Evolutionary conservation across 2,329 filamentous ascomycete genomes (phyloP).

Genomic region (Acephala macrosclerotiorum): DNA sequence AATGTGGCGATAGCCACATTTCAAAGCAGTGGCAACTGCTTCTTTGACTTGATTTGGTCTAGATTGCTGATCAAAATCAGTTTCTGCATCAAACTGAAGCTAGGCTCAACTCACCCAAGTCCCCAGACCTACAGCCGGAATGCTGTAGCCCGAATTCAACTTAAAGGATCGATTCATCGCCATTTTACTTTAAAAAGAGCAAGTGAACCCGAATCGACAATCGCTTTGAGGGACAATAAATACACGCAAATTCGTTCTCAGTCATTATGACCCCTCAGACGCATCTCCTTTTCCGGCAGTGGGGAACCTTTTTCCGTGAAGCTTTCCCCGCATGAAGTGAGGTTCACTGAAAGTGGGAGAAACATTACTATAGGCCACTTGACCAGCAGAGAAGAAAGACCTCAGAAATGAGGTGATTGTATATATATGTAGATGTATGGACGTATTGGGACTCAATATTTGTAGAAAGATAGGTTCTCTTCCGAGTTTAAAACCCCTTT

Average conservation of each 20-base stretch:
- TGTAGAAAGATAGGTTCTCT: too few relatives aligned
- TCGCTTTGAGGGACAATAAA: neutral
- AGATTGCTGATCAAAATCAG: conserved; percentile 21
- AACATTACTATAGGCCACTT: neutral
- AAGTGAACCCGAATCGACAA: neutral
- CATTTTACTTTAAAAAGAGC: conserved; percentile 35
- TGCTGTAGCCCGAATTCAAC: conserved; percentile 49
- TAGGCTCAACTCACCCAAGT: conserved; percentile 44
- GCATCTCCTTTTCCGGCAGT: neutral
- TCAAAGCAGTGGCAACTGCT: conserved; percentile 48
- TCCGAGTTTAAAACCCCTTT: too few relatives aligned
- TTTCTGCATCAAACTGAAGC: neutral
- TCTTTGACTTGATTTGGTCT: conserved; percentile 52
- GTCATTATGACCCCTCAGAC: neutral
- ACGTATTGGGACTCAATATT: too few relatives aligned
- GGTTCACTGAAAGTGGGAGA: neutral
- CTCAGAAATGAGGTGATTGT: neutral
- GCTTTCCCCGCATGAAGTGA: neutral
- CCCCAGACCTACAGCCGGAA: conserved; percentile 50
- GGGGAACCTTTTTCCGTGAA: neutral
- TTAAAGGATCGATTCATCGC: conserved; percentile 47
- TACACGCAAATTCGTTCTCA: neutral
- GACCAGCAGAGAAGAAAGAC: neutral
- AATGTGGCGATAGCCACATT: conserved; percentile 52
- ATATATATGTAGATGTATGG: neutral